Evolutionary conservation across 129 eudicot genomes (phyloP).

Genomic region (Apium graveolens): DNA sequence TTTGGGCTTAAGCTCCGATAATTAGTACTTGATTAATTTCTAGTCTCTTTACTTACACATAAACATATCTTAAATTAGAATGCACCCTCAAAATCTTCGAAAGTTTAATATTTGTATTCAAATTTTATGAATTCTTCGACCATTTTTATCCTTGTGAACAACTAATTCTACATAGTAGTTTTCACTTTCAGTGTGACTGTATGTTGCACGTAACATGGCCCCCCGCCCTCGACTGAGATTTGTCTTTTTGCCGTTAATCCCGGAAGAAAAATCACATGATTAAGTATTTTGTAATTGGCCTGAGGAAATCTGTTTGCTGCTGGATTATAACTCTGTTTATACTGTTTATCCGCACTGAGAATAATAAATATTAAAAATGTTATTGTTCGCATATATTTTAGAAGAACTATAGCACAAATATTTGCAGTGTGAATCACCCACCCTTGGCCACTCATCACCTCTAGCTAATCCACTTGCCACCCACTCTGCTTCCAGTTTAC

Average conservation of each 20-base stretch:
- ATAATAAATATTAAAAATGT: too few species aligned
- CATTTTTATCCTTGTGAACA: background rate
- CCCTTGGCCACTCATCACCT: background rate
- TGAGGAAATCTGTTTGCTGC: too few species aligned
- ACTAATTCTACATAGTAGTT: background rate
- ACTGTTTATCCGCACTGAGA: too few species aligned
- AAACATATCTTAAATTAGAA: too few species aligned
- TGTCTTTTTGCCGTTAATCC: background rate
- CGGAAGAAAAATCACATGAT: background rate
- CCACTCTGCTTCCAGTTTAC: background rate
- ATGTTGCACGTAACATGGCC: background rate
- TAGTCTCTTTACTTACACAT: background rate
- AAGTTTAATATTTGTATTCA: too few species aligned
- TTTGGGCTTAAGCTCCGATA: too few species aligned
- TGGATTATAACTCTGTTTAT: too few species aligned
- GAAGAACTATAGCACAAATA: too few species aligned
- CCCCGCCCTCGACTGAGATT: background rate
- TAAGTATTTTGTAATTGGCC: too few species aligned
- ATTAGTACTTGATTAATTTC: background rate
- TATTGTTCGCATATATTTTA: too few species aligned
- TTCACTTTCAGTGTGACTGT: background rate
- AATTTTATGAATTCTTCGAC: background rate
- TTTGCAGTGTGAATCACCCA: too few species aligned
- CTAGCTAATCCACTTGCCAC: background rate
- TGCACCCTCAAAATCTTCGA: background rate